These are phyloP conservation scores for Physcomitrium patens DNA, from an alignment of 225 moss, liverwort and hornwort genomes.

Conservation along the genomic window DNA sequence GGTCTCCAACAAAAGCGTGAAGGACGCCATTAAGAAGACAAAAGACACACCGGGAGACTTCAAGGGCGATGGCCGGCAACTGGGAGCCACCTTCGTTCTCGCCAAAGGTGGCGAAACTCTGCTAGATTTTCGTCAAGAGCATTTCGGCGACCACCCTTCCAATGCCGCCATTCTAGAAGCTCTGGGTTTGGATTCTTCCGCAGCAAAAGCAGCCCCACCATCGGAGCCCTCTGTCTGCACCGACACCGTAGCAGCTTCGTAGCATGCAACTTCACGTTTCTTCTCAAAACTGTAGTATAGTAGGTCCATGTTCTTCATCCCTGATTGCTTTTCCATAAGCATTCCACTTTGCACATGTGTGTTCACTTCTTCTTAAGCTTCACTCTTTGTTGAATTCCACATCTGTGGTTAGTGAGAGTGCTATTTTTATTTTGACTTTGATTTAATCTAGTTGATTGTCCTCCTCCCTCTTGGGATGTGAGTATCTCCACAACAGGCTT, in stretches of 20 bases:
- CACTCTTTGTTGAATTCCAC: too few species aligned
- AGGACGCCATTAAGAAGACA: conserved; percentile 39
- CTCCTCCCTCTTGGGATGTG: too few species aligned
- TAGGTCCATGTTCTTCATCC: too few species aligned
- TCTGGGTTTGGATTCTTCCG: conserved; percentile 46
- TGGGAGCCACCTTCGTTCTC: conserved; percentile 68
- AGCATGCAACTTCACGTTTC: not conserved
- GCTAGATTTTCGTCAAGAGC: conserved; percentile 62
- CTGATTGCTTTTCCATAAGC: too few species aligned
- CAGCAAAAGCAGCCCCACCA: conserved; percentile 11
- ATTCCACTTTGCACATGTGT: too few species aligned
- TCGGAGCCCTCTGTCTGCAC: conserved; percentile 13
- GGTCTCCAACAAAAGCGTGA: conserved; percentile 49
- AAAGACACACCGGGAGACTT: conserved; percentile 67
- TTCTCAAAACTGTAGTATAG: too few species aligned
- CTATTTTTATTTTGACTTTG: too few species aligned
- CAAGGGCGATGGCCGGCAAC: conserved; percentile 83
- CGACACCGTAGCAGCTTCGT: conserved; percentile 15
- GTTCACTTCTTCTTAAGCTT: too few species aligned
- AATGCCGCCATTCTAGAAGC: conserved; percentile 64
- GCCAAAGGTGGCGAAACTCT: conserved; percentile 61
- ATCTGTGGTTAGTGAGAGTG: too few species aligned
- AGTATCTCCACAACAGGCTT: too few species aligned
- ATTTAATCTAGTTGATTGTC: too few species aligned
- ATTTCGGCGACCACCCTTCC: conserved; percentile 66